phyloP scores from a whole-genome alignment of 768 basidiomycete genomes.

The Pisolithus albus region DNA sequence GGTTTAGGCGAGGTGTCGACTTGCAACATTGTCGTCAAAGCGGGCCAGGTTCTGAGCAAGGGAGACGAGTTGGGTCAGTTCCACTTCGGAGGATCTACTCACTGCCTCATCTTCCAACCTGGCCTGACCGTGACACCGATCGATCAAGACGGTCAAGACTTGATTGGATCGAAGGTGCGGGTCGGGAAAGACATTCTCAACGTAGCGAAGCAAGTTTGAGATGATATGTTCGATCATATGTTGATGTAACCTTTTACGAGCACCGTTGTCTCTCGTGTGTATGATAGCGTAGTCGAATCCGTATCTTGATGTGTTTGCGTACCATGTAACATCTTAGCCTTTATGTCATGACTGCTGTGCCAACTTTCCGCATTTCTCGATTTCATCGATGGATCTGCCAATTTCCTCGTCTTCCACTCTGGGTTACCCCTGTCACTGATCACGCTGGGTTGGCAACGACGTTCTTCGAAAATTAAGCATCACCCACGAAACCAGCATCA shows the following conservation, averaged over 20 bases:
- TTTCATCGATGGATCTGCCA: slow-evolving; percentile 49
- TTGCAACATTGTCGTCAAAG: slow-evolving; percentile 23
- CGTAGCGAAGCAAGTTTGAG: not conserved
- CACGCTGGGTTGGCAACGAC: not conserved
- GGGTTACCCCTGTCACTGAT: not conserved
- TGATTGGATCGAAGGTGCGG: not conserved
- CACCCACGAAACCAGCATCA: too few relatives aligned
- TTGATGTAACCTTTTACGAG: too few relatives aligned
- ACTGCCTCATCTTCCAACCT: slow-evolving; percentile 35
- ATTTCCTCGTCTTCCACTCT: slow-evolving; percentile 35
- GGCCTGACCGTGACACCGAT: not conserved
- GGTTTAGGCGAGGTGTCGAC: slow-evolving; percentile 59
- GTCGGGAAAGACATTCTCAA: not conserved
- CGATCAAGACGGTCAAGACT: not conserved
- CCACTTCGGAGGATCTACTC: slow-evolving; percentile 52
- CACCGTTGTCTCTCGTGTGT: too few relatives aligned
- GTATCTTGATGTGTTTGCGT: too few relatives aligned
- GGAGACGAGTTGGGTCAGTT: slow-evolving; percentile 48
- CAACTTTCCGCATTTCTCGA: slow-evolving; percentile 29
- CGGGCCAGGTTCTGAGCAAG: slow-evolving; percentile 36
- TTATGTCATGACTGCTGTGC: too few relatives aligned
- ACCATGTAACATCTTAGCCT: too few relatives aligned
- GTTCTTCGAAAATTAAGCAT: not conserved
- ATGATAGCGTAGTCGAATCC: too few relatives aligned
- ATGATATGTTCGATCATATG: too few relatives aligned